Percentiles rank a stretch among this genome's conserved stretches.
phyloP scores from a whole-genome alignment of 139 green algal species.

The Chlorella sp. region DNA sequence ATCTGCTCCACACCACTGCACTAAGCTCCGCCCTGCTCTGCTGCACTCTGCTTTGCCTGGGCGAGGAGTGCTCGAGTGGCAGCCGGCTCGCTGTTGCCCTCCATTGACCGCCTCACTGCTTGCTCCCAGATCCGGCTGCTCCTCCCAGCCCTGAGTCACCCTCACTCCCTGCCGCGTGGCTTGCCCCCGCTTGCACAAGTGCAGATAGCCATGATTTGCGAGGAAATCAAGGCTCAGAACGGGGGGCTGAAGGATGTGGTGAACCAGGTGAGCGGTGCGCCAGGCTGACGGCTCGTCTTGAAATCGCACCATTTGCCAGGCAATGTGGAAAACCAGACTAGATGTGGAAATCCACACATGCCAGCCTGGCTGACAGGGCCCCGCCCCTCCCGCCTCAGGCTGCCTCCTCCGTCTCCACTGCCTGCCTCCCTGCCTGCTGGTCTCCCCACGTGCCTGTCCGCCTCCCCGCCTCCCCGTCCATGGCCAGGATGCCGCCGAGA shows the following conservation, averaged over 20 bases:
- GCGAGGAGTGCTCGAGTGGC: not conserved
- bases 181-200: not conserved
- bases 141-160: not conserved
- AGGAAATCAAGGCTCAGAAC: constrained; percentile 55
- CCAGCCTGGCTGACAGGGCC: too few relatives aligned
- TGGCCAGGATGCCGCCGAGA: too few relatives aligned
- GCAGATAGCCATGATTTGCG: constrained; percentile 64
- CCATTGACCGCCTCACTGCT: not conserved
- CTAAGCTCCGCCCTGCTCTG: too few relatives aligned
- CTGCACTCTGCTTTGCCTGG: too few relatives aligned
- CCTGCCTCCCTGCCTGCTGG: not conserved
- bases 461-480: too few relatives aligned
- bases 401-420: not conserved
- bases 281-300: too few relatives aligned
- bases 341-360: too few relatives aligned
- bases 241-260: constrained; percentile 53
- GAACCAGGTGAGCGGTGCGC: not conserved
- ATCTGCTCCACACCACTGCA: too few relatives aligned
- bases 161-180: not conserved
- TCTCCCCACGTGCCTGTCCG: not conserved
- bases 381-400: not conserved
- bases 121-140: not conserved
- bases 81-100: not conserved
- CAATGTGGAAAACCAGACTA: too few relatives aligned
- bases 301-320: too few relatives aligned